phyloP scores from a whole-genome alignment of 31 red algal species.

The Odonthalia washingtoniensis region DNA sequence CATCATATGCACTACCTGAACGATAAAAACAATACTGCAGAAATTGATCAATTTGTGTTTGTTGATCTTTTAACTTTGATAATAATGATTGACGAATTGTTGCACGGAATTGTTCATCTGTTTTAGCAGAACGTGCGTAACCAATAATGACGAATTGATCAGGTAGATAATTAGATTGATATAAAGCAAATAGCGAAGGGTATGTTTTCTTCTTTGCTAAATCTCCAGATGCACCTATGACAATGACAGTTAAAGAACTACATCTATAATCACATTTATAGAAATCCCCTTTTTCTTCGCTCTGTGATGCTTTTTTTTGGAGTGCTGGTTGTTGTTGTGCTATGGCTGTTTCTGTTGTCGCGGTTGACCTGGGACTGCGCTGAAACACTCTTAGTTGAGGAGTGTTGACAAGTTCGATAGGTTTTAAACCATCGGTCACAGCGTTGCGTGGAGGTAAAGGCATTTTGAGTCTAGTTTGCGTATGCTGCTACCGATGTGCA shows the following conservation, averaged over 20 bases:
- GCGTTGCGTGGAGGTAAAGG: too few species aligned
- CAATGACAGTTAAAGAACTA: conserved; percentile 74
- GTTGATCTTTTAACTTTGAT: conserved; percentile 14
- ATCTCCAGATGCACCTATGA: conserved; percentile 97
- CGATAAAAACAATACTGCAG: conserved; percentile 81
- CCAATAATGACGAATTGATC: conserved; percentile 81
- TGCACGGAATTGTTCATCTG: conserved; percentile 75
- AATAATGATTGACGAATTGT: conserved; percentile 57
- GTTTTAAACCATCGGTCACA: too few species aligned
- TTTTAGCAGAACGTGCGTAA: conserved; percentile 82
- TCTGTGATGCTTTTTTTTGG: conserved; percentile 12
- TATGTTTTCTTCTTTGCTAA: conserved; percentile 99
- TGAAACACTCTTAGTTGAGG: too few species aligned
- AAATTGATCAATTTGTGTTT: conserved; percentile 68
- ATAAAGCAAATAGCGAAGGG: conserved; percentile 88
- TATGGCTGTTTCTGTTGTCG: background rate
- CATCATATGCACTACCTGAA: conserved; percentile 73
- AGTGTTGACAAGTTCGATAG: too few species aligned
- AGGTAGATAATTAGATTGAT: conserved; percentile 69
- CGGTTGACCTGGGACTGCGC: too few species aligned
- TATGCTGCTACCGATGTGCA: too few species aligned
- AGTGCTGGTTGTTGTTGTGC: conserved; percentile 10
- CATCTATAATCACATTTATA: conserved; percentile 40
- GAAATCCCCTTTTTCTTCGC: conserved; percentile 42
- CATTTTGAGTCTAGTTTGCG: too few species aligned